Percentiles rank a stretch among this genome's conserved stretches.
These are phyloP conservation scores for Trichoderma citrinoviride DNA, from an alignment of 2,329 filamentous ascomycete species.

Conservation along the genomic window DNA sequence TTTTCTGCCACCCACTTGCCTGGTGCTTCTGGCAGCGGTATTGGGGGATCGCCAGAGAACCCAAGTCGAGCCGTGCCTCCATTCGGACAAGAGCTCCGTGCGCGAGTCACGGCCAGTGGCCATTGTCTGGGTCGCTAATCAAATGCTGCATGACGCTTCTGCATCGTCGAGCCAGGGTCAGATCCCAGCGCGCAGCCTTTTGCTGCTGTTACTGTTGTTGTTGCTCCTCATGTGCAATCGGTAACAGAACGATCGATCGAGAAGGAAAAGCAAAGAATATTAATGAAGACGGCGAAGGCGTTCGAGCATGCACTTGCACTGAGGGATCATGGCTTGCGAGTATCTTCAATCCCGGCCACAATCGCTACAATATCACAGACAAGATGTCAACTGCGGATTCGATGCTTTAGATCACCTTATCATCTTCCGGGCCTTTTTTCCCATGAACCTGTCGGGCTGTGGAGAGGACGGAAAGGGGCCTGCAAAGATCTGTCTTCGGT, in stretches of 20 bases:
- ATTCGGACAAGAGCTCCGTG: conserved; percentile 18
- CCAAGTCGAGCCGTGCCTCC: conserved; percentile 2
- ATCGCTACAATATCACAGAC: too few species aligned
- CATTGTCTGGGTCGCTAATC: conserved; percentile 17
- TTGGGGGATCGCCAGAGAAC: conserved; percentile 17
- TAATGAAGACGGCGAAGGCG: neutral
- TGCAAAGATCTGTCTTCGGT: conserved; percentile 12
- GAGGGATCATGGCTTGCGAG: too few species aligned
- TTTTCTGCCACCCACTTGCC: too few species aligned
- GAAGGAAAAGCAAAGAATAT: neutral
- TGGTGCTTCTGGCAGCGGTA: neutral
- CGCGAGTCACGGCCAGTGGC: conserved; percentile 16
- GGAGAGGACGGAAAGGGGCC: conserved; percentile 8
- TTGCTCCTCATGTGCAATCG: neutral
- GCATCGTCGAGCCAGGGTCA: conserved; percentile 5
- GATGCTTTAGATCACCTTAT: neutral
- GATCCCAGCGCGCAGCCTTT: neutral
- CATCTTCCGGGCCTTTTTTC: neutral
- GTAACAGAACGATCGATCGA: neutral
- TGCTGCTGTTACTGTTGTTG: neutral
- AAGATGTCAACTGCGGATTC: neutral
- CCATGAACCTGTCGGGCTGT: neutral
- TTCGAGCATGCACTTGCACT: neutral
- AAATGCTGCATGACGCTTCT: conserved; percentile 14
- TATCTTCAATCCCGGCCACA: too few species aligned